Evolutionary conservation across 1,284 basidiomycete genomes (phyloP), one percentile per base, ranked within the genome.

Genomic region (Pulchroboletus neoregius): DNA sequence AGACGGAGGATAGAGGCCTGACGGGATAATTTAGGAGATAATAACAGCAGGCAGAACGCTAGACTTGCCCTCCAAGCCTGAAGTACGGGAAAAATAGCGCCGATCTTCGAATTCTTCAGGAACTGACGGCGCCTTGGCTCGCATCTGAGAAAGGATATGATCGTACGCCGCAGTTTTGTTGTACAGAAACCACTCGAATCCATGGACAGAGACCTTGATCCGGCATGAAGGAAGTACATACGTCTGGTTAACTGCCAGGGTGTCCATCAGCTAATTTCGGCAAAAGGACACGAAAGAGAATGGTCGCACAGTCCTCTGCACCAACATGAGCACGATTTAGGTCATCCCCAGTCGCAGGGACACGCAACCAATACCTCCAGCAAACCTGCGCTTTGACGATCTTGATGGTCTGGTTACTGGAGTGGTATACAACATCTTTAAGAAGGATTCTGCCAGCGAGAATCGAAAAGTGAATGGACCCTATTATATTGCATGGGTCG

Each of bases 281-380:
- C 6, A 8, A 40, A 33, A 34, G 27, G n/a, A 18, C 8, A n/a
- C 45, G 15, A 15, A 45, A 48, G n/a, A 27, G 13, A 42, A 27
- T 20, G 4, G 20, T 58, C 73, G 46, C 57, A 82, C 79, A 58
- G 37, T 68, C 70, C 52, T 79, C 76, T 43, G 78, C 78, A 40
- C 72, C 49, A 63, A 65, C 71, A 33, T 73, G 75, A 20, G 77
- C 72, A 36, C 78, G 73, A 46, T 76, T 72, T 30, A 87, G 67
- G 54, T 88, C 84, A 46, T 84, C 75, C 52, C 80, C 82, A 18
- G 76, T 75, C 5, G 79, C 79, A 7, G 76, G 89, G 59, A 62
- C 75, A 49, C 91, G 81, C 45, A 91, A 78, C 94, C 94, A 97
- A 66, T 94, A 96, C 51, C 90, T 75, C 90, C 93, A 96, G 54